Evolutionary conservation across 345 rosid species (phyloP), one percentile per base, ranked within the genome.

Genomic region (Euclidium syriacum): DNA sequence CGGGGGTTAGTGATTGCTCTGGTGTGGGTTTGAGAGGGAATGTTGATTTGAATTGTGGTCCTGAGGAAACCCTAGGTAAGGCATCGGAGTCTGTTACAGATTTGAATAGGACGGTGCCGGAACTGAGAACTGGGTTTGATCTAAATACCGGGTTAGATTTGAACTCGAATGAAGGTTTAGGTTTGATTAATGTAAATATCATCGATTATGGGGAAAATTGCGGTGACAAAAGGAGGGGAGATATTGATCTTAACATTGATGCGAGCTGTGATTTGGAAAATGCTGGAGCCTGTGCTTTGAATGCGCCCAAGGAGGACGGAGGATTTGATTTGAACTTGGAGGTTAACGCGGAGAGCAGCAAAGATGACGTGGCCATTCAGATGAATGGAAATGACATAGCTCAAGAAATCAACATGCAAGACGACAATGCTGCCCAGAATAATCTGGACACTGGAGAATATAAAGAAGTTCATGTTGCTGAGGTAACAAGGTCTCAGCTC

Each of bases 281-380:
- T 60, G 57, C 24, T 68, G 67, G 59, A 40, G 64, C 61, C 20
- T 58, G 30, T 64, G 65, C 47, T 46, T 25, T 24, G 51, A 59
- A 62, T 52, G 27, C 59, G 10, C 75, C 23, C 68, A 77, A 80
- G 75, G 85, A 52, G 68, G 83, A 75, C 49, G 69, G 79, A 11
- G 62, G 75, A 25, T 85, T 94, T 73, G 97, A 89, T 87, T 83
- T 89, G 79, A 94, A 94, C 77, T 63, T 87, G 70, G 90, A 75
- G 27, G 72, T 73, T 40, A 81, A 78, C 46, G 75, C 63, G 30
- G 94, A 81, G 32, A 58, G 15, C 52, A 29, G 16, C 33, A 75
- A 75, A 64, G 86, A 81, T 50, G 77, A 33, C 8, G 15, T 6
- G 8, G 73, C 56, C 72, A 32, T 29, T 61, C 70, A 33, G 17